phyloP scores from a whole-genome alignment of 108 stramenopile species.

The Asterionellopsis glacialis region DNA sequence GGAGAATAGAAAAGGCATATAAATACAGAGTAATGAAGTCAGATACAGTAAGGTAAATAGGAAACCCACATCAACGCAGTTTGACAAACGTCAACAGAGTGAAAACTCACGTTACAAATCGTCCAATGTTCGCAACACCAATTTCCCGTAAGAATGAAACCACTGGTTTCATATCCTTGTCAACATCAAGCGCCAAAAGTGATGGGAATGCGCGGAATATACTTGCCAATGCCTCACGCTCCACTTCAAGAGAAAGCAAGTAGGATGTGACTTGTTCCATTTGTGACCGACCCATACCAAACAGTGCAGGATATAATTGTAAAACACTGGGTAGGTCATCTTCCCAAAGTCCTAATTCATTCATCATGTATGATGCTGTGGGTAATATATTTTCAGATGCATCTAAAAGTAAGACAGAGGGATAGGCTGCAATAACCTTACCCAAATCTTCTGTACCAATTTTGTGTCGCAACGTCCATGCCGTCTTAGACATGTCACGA shows the following conservation, averaged over 20 bases:
- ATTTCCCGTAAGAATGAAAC: constrained; percentile 52
- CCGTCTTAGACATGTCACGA: constrained; percentile 50
- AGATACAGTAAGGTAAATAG: neutral
- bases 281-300: constrained; percentile 41
- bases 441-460: constrained; percentile 61
- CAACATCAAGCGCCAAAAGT: constrained; percentile 46
- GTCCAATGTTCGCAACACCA: constrained; percentile 60
- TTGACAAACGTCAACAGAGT: neutral
- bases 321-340: constrained; percentile 60
- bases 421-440: constrained; percentile 63
- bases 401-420: constrained; percentile 52
- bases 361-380: constrained; percentile 41
- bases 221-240: constrained; percentile 39
- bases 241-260: constrained; percentile 40
- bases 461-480: constrained; percentile 40
- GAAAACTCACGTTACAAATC: constrained; percentile 51
- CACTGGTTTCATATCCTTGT: constrained; percentile 56
- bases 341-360: constrained; percentile 55
- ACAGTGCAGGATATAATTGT: constrained; percentile 51
- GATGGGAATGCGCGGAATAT: constrained; percentile 73
- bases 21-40: neutral
- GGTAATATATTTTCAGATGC: constrained; percentile 41
- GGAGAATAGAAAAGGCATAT: neutral
- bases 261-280: constrained; percentile 43
- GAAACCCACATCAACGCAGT: neutral